Percentiles rank a stretch among this genome's conserved stretches.
These are phyloP conservation scores for Neurospora sp. DNA, from an alignment of 495 filamentous ascomycete species.

Conservation along the genomic window DNA sequence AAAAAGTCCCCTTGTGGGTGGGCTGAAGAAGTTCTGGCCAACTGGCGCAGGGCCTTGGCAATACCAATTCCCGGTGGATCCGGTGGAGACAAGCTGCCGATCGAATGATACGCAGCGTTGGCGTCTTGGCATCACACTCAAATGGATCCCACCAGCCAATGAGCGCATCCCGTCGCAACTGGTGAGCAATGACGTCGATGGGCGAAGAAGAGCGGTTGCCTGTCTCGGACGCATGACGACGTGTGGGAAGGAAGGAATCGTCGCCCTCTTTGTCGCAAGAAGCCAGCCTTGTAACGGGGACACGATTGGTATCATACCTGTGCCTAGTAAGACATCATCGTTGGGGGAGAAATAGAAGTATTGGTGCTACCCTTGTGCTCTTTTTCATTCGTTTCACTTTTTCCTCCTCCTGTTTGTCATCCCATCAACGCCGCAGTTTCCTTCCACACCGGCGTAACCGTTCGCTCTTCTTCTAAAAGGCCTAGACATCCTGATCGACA, in stretches of 20 bases:
- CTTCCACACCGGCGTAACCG: neutral
- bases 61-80: neutral
- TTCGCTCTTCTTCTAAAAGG: neutral
- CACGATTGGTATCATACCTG: neutral
- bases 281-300: neutral
- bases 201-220: neutral
- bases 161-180: neutral
- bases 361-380: neutral
- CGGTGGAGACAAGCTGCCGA: neutral
- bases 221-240: neutral
- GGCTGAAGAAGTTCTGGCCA: neutral
- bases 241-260: neutral
- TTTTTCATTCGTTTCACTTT: neutral
- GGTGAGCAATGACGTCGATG: neutral
- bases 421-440: neutral
- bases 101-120: neutral
- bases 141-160: neutral
- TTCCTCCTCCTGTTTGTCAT: neutral
- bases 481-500: neutral
- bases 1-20: neutral
- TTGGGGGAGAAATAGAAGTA: neutral
- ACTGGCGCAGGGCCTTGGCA: neutral
- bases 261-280: neutral
- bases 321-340: neutral
- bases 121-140: neutral